Evolutionary conservation across 257 asterid genomes (phyloP), one percentile per base, ranked within the genome.

Genomic region (Nicotiana otophora): DNA sequence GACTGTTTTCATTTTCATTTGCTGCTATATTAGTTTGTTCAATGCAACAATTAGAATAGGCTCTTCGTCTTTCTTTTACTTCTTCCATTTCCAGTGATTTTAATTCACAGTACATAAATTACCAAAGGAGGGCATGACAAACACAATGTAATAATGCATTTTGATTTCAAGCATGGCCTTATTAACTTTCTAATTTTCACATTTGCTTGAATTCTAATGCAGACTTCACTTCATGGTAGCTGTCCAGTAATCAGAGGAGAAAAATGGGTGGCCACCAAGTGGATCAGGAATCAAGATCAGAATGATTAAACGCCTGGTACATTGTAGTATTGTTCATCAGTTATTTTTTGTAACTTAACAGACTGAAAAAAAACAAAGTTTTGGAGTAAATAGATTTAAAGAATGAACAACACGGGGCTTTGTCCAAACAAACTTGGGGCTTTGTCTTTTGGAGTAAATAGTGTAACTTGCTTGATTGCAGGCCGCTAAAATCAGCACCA

Each of bases 181-280:
- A 14, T 55, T 82, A 83, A 31, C 63, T 82, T 77, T 46, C 30
- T 14, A 58, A 23, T 46, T 46, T 23, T 48, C 62, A 74, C 26
- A 58, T 72, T 23, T 72, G 61, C 48, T 72, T 20, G 53, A 81
- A 78, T 5, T 28, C 39, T 39, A 78, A 15, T 81, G 87, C 94
- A 96, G 99, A 78, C 87, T 34, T 94, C 99, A 82, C 93, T 92
- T 58, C 98, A 94, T 81, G 99, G 99, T 85, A 96, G 99, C 83
- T 96, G 99, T 79, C 94, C 98, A 5, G 99, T 94, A 64, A 87
- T 89, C 87, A 87, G 82, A 89, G 98, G 99, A 70, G 89, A 93
- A 88, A 96, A 94, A 89, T 96, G 99, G 99, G 99, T 96, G 23
- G 99, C 98, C 61, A 96, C 98, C 9, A 96, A 96, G 86, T 96